Percentiles rank a stretch among this genome's conserved stretches.
phyloP scores from a whole-genome alignment of 202 grass and related monocot genomes.

The Panicum hallii region DNA sequence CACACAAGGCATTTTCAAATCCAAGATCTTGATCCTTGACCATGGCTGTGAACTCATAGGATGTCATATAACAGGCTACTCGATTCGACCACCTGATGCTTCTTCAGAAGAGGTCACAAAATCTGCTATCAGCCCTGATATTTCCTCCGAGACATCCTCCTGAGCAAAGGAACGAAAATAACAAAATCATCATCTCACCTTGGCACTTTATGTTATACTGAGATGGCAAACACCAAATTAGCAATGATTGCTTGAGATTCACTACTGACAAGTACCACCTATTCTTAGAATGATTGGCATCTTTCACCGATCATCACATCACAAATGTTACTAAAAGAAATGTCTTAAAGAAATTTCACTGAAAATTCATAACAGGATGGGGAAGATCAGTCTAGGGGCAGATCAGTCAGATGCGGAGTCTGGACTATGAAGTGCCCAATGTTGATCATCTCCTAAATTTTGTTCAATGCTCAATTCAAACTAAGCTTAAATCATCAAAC shows the following conservation, averaged over 20 bases:
- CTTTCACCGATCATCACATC: background rate
- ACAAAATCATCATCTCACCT: conserved; percentile 1
- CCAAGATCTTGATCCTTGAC: conserved; percentile 32
- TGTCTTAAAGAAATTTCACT: background rate
- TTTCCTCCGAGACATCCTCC: conserved; percentile 80
- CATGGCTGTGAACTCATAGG: conserved; percentile 27
- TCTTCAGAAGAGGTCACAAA: conserved; percentile 59
- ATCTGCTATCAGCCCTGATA: conserved; percentile 65
- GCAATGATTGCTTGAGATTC: background rate
- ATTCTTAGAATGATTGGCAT: conserved; percentile 22
- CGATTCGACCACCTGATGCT: conserved; percentile 3
- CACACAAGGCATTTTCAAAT: conserved; percentile 29
- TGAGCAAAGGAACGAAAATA: conserved; percentile 39
- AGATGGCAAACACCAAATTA: background rate
- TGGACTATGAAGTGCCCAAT: background rate
- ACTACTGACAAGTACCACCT: background rate
- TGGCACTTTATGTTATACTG: background rate
- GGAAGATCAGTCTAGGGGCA: background rate
- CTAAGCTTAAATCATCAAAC: conserved; percentile 20
- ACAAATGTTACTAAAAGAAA: background rate
- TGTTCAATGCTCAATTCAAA: background rate
- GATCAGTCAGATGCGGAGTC: background rate
- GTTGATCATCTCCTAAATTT: conserved; percentile 1
- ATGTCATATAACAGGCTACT: conserved; percentile 20
- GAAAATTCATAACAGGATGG: background rate